phyloP scores from a whole-genome alignment of 495 filamentous ascomycete genomes.

The Trichoderma gamsii region DNA sequence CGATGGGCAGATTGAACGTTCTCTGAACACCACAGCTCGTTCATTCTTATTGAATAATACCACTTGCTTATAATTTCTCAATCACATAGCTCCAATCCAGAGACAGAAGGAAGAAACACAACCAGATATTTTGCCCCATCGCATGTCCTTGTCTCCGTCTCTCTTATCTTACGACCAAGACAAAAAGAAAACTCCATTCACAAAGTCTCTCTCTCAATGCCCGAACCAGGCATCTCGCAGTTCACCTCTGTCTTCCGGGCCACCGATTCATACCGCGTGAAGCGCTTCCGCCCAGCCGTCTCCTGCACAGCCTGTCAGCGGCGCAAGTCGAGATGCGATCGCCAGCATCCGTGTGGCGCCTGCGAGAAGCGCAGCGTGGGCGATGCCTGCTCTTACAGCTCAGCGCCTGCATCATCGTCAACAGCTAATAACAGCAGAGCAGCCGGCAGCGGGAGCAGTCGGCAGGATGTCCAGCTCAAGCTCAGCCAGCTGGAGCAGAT shows the following conservation, averaged over 20 bases:
- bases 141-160: too few relatives aligned
- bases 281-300: slow-evolving; percentile 16
- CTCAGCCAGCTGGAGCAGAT: slow-evolving; percentile 45
- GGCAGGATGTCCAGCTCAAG: slow-evolving; percentile 36
- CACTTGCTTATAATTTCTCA: too few relatives aligned
- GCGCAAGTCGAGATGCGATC: slow-evolving; percentile 18
- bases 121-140: too few relatives aligned
- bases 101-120: too few relatives aligned
- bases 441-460: slow-evolving; percentile 19
- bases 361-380: slow-evolving; percentile 34
- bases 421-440: slow-evolving; percentile 20
- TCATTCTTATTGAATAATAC: too few relatives aligned
- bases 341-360: slow-evolving; percentile 17
- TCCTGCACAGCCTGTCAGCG: slow-evolving; percentile 17
- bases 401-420: slow-evolving; percentile 30
- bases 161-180: too few relatives aligned
- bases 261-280: not conserved
- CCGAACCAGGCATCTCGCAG: slow-evolving; percentile 11
- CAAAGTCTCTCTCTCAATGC: not conserved
- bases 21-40: too few relatives aligned
- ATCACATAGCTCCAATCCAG: too few relatives aligned
- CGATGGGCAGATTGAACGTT: too few relatives aligned
- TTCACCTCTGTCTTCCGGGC: slow-evolving; percentile 19
- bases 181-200: not conserved
- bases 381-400: slow-evolving; percentile 37